A percentile compares a stretch with the other conserved stretches of the same genome.
These are phyloP conservation scores for Amanita molliuscula DNA, from an alignment of 768 basidiomycete genomes.

Conservation along the genomic window DNA sequence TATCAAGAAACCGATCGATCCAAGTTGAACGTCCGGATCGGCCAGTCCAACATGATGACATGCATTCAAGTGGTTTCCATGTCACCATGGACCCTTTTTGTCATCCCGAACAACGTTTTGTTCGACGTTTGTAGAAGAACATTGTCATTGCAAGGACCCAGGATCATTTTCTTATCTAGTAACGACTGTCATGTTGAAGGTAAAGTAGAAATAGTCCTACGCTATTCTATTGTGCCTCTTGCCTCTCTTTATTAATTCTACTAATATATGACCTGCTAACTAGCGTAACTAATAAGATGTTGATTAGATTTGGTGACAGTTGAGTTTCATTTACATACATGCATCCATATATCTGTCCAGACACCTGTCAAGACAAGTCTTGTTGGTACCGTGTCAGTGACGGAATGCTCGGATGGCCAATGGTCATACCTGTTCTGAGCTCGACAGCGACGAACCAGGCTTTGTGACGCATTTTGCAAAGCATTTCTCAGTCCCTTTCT, in stretches of 20 bases:
- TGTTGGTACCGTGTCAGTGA: slow-evolving; percentile 4
- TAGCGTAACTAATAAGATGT: slow-evolving; percentile 48
- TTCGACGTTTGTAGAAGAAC: neutral
- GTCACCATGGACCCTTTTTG: neutral
- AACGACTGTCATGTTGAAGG: neutral
- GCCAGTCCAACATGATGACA: neutral
- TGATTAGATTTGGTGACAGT: neutral
- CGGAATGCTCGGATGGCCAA: neutral
- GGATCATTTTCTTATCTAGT: neutral
- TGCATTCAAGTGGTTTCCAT: neutral
- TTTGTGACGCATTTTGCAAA: slow-evolving; percentile 70
- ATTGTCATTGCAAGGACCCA: neutral
- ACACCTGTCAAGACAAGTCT: slow-evolving; percentile 69
- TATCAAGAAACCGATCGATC: neutral
- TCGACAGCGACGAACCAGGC: slow-evolving; percentile 57
- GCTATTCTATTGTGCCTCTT: slow-evolving; percentile 13
- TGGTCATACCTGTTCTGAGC: slow-evolving; percentile 56
- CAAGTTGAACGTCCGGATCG: neutral
- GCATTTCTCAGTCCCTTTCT: slow-evolving; percentile 79
- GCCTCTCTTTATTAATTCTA: slow-evolving; percentile 46
- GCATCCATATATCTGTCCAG: slow-evolving; percentile 80
- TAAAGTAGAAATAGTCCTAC: neutral
- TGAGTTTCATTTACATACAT: slow-evolving; percentile 39
- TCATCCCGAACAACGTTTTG: neutral
- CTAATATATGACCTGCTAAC: slow-evolving; percentile 60